phyloP scores from a whole-genome alignment of 352 stramenopile genomes.

The Phytophthora sp. region DNA sequence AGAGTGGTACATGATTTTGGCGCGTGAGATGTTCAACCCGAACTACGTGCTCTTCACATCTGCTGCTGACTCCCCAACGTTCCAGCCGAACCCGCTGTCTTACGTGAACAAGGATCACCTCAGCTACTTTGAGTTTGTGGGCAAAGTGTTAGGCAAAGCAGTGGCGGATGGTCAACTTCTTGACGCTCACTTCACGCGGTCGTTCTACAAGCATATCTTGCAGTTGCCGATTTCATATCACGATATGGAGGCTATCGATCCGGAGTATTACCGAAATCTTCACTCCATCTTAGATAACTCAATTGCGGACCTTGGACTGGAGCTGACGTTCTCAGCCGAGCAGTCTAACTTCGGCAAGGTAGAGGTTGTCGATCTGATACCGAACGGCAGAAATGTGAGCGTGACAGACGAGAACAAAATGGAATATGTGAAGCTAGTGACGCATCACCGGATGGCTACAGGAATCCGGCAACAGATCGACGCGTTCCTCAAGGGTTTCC shows the following conservation, averaged over 20 bases:
- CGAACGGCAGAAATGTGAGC: slow-evolving; percentile 81
- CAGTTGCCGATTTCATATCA: slow-evolving; percentile 96
- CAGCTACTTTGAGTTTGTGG: slow-evolving; percentile 98
- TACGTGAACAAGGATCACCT: slow-evolving; percentile 99
- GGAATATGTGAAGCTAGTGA: slow-evolving; percentile 95
- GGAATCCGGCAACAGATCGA: slow-evolving; percentile 96
- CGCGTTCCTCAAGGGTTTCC: slow-evolving; percentile 91
- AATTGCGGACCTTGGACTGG: slow-evolving; percentile 86
- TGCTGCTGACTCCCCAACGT: slow-evolving; percentile 98
- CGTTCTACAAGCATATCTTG: slow-evolving; percentile 99
- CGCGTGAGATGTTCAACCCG: slow-evolving; percentile 99
- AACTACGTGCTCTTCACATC: slow-evolving; percentile 99
- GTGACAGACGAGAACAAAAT: slow-evolving; percentile 96
- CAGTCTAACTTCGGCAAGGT: slow-evolving; percentile 91
- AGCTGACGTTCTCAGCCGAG: slow-evolving; percentile 94
- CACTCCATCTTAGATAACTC: slow-evolving; percentile 90
- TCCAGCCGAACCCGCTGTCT: slow-evolving; percentile 98
- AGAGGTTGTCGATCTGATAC: slow-evolving; percentile 90
- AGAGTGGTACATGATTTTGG: slow-evolving; percentile 99
- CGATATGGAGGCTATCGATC: slow-evolving; percentile 99
- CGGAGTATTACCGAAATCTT: slow-evolving; percentile 95
- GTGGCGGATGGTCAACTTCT: slow-evolving; percentile 98
- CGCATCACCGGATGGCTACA: slow-evolving; percentile 99
- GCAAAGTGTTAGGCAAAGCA: slow-evolving; percentile 99
- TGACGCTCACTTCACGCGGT: slow-evolving; percentile 98